Evolutionary conservation across 1,284 basidiomycete genomes (phyloP).

Genomic region (Meira miltonrushii): DNA sequence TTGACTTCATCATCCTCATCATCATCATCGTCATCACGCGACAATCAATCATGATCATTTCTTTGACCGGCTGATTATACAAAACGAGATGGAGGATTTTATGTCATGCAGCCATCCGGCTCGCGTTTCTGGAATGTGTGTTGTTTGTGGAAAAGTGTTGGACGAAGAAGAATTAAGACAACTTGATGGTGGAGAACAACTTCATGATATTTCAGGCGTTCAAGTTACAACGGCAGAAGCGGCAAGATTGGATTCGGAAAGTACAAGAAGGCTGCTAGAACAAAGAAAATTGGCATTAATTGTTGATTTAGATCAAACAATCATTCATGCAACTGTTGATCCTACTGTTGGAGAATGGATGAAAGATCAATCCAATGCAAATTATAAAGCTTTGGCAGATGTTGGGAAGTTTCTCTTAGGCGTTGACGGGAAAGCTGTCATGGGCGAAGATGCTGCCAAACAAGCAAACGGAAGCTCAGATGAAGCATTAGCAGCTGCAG

Average conservation of each 20-base stretch:
- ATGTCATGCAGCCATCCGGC: constrained; percentile 76
- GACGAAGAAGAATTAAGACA: constrained; percentile 63
- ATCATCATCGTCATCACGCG: too few relatives aligned
- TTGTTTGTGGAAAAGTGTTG: constrained; percentile 86
- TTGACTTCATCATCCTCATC: too few relatives aligned
- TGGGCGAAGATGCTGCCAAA: constrained; percentile 14
- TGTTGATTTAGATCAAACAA: constrained; percentile 96
- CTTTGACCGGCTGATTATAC: too few relatives aligned
- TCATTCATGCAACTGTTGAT: constrained; percentile 96
- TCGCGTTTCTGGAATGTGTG: constrained; percentile 85
- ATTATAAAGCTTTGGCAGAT: constrained; percentile 79
- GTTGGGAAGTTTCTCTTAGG: constrained; percentile 76
- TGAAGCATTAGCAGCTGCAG: constrained; percentile 14
- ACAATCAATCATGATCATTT: too few relatives aligned
- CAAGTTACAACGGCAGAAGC: constrained; percentile 62
- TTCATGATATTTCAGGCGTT: constrained; percentile 43
- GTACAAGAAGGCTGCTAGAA: constrained; percentile 69
- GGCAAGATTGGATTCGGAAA: constrained; percentile 75
- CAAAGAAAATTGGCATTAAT: constrained; percentile 82
- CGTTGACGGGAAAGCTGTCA: constrained; percentile 64
- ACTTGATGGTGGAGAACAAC: constrained; percentile 23
- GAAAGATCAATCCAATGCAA: constrained; percentile 73
- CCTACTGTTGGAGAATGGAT: constrained; percentile 98
- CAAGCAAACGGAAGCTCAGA: constrained; percentile 5
- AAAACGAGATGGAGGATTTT: too few relatives aligned